Base-by-base conservation (phyloP, 202 grass and related monocot species). In the Carex sylvatica region DNA sequence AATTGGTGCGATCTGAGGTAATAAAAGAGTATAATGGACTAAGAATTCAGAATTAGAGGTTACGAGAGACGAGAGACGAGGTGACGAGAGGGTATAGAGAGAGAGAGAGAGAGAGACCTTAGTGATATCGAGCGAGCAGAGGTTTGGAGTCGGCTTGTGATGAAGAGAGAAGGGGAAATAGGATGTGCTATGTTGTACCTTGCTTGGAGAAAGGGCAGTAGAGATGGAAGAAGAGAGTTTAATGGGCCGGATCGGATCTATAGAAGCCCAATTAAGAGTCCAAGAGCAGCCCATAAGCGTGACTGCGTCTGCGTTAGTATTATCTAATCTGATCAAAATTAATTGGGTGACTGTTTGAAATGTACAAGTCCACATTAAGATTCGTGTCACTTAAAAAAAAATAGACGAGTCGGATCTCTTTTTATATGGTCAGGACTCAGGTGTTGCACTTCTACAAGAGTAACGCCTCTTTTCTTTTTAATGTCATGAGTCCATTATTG, bases 201-300 rank as follows among this genome's bases (percentile, higher is more conserved):
- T 75, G 49, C 72, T 75, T 75, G 72, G 72, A 75, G 72, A 75
- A 75, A 75, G 72, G 72, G 72, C 55, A 75, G 47, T 30, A 52
- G 70, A 53, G 72, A 75, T 75, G 72, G 72, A 75, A 30, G 46
- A 74, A 31, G 49, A 55, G 47, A 18, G 47, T 75, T 55, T 55
- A 70, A 20, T 18, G 72, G 72, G 47, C 4, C 71, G 46, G 6
- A 75, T 75, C 26, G 23, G 24, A 54, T 18, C 26, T 18, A 9
- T 33, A 47, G 49, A 44, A 44, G 8, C 42, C 42, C 42, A 44
- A 44, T 44, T 1, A 44, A 44, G 42, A 44, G 2, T 47, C 46
- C 46, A 49, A 47, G 44, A 47, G 9, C 44, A 47, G 44, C 44
- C 42, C 42, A 44, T 9, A 44, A 36, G 4, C 35, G 35, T 36